phyloP scores from a whole-genome alignment of 2,329 filamentous ascomycete genomes.

The Trichoderma atrobrunneum region DNA sequence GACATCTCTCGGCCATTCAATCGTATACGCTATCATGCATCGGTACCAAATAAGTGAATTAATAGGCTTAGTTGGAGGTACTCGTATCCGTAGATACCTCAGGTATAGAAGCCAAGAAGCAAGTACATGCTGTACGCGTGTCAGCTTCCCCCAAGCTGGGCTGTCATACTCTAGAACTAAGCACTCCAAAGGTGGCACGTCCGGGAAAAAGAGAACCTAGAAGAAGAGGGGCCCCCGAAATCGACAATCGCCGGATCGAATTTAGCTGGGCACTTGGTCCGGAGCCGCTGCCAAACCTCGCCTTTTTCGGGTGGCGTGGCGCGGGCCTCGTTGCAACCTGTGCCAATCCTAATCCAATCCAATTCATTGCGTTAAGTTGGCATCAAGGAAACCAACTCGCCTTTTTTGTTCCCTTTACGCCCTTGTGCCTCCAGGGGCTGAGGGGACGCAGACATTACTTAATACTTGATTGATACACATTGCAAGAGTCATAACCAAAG shows the following conservation, averaged over 20 bases:
- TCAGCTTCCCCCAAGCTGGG: background rate
- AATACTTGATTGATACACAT: background rate
- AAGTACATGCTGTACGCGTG: background rate
- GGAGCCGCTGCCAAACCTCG: background rate
- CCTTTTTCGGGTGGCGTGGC: constrained; percentile 5
- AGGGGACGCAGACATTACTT: background rate
- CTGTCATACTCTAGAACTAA: background rate
- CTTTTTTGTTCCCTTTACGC: background rate
- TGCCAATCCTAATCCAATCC: background rate
- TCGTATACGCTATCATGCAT: too few relatives aligned
- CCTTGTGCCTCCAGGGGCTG: constrained; percentile 14
- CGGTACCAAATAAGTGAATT: background rate
- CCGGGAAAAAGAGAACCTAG: background rate
- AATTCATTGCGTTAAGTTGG: background rate
- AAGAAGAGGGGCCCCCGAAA: background rate
- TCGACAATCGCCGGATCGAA: background rate
- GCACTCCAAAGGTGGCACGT: background rate
- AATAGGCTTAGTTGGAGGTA: background rate
- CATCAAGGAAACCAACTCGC: background rate
- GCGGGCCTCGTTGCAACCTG: background rate
- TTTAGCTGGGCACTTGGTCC: background rate
- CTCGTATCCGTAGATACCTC: background rate
- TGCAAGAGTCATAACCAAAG: background rate
- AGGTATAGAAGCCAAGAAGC: background rate
- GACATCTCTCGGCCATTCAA: background rate